Evolutionary conservation across 2,329 filamentous ascomycete genomes (phyloP), one percentile per base, ranked within the genome.

Genomic region (Colletotrichum echinochloae): DNA sequence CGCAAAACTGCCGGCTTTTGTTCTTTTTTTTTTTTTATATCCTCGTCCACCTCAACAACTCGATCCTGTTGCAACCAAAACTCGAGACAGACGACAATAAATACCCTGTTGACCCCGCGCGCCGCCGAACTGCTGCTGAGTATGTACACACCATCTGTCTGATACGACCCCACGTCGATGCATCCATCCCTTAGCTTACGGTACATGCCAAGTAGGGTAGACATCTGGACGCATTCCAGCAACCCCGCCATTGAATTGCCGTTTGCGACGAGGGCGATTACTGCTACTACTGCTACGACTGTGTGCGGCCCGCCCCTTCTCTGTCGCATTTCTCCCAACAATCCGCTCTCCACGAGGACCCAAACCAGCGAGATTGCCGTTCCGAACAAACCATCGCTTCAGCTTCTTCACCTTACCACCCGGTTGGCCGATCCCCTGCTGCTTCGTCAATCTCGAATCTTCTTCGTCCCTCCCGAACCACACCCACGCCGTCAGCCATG

Each of bases 401-500:
- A n/a, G 7, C 52, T 44, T 44, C 52, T 44, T 44, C 46, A 28
- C 61, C 26, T 3, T 3, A 61, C 59, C n/a, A 37, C 63, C 16
- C 20, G 16, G 14, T n/a, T 41, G 28, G 35, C 62, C 9, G 7
- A n/a, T n/a, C 4, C 30, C 14, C 33, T 55, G n/a, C 48, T 60
- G 46, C 46, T 7, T 33, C 49, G 49, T 62, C 51, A 37, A 30
- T 41, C 26, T 18, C 41, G 7, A 4, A 12, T 41, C 66, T 41
- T 23, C 44, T 46, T 41, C 14, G 28, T 23, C 60, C n/a, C n/a
- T n/a, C n/a, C n/a, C 35, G 26, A n/a, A 37, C 6, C 30, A 20
- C 39, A 35, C 39, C 49, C 41, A 48, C 48, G 51, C 63, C 61
- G 66, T 63, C 63, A 56, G 49, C 60, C 66, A 83, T 83, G 82